Base-by-base conservation (phyloP, 345 rosid species). In the Euphorbia peplus region DNA sequence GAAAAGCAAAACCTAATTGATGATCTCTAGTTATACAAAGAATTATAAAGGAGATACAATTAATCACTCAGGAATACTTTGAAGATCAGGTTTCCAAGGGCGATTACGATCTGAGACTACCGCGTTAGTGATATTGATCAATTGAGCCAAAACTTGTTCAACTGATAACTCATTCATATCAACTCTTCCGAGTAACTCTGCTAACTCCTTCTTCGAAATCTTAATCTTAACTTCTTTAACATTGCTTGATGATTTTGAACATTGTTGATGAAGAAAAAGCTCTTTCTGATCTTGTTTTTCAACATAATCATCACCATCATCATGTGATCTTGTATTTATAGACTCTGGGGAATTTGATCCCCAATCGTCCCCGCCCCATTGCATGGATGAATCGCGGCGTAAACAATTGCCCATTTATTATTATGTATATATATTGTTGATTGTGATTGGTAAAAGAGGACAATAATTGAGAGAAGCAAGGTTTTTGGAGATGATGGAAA, bases 301-400 rank as follows among this genome's bases (percentile, higher is more conserved):
- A 32, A 2, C 37, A 32, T 32, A n/a, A n/a, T n/a, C n/a, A n/a
- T n/a, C n/a, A n/a, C n/a, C n/a, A n/a, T n/a, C n/a, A n/a, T n/a
- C n/a, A n/a, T n/a, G n/a, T n/a, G n/a, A n/a, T n/a, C n/a, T n/a
- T n/a, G 37, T 32, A 32, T 32, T 32, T 46, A 41, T 39, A 25
- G 66, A 32, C n/a, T n/a, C n/a, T n/a, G n/a, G n/a, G 4, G 68
- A 37, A 3, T n/a, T n/a, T n/a, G 76, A 47, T 4, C 73, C 76
- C 90, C 86, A 84, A 66, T 86, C 82, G 24, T 84, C 86, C 18
- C 90, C 85, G 53, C 81, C 84, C 90, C 85, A 80, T 48, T 73
- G 83, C 72, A 75, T 53, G 29, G 76, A 44, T 13, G 84, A 79
- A 35, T 73, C 77, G 42, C 56, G 83, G 51, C 73, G 16, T 24